These are phyloP conservation scores for Calophaca sinica DNA, from an alignment of 306 rosid genomes.

Conservation along the genomic window DNA sequence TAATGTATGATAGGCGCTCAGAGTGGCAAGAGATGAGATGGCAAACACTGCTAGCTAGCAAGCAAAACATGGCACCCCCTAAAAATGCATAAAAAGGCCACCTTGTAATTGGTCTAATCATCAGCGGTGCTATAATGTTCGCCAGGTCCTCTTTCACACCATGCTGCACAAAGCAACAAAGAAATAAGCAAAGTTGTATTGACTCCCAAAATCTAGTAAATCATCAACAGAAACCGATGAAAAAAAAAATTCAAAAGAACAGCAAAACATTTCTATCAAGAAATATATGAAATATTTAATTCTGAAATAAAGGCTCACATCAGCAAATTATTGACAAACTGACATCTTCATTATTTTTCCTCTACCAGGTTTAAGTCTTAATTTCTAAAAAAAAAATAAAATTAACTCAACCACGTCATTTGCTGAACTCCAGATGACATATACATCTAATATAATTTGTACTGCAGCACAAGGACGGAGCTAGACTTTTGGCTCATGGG, in stretches of 20 bases:
- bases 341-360: slow-evolving; percentile 18
- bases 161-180: slow-evolving; percentile 61
- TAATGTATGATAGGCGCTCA: slow-evolving; percentile 76
- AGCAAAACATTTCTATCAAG: not conserved
- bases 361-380: slow-evolving; percentile 16
- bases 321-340: slow-evolving; percentile 31
- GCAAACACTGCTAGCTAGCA: slow-evolving; percentile 90
- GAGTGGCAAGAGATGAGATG: slow-evolving; percentile 97
- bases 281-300: slow-evolving; percentile 9
- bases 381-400: too few relatives aligned
- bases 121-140: slow-evolving; percentile 77
- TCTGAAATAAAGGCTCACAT: not conserved
- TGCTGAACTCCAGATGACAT: not conserved
- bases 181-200: slow-evolving; percentile 36
- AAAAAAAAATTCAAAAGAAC: slow-evolving; percentile 19
- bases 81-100: slow-evolving; percentile 95
- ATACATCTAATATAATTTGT: slow-evolving; percentile 9
- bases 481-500: too few relatives aligned
- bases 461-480: too few relatives aligned
- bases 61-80: slow-evolving; percentile 98
- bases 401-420: not conserved
- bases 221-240: slow-evolving; percentile 25
- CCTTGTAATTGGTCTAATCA: slow-evolving; percentile 87
- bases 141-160: slow-evolving; percentile 79
- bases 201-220: slow-evolving; percentile 37